Base-by-base conservation (phyloP, 2,329 filamentous ascomycete genomes). In the Trichophyton verrucosum region DNA sequence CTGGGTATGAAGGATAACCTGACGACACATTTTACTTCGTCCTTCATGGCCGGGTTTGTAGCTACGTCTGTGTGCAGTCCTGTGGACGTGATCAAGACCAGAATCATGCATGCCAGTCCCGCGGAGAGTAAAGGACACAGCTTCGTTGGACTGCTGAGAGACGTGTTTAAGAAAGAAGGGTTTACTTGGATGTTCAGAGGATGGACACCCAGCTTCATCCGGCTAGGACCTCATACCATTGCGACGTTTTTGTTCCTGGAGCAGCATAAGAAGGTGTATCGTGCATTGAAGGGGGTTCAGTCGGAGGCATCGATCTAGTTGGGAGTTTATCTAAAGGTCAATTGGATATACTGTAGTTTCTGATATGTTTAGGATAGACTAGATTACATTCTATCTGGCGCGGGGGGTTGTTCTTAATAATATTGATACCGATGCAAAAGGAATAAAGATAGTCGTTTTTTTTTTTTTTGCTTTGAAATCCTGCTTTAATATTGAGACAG, bases 61-160 rank as follows among this genome's bases (percentile, higher is more conserved):
- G 84, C 84, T 1, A 86, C 84, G 5, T 86, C 83, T 0, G 80
- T 85, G n/a, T 86, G 83, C 74, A 83, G 80, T 49, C 84, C 84
- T 0, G 82, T 86, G 13, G 84, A 86, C 62, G 84, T 86, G 49
- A 81, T 86, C 72, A 86, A 86, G 73, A 86, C 84, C 5, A 75
- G 82, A 8, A 78, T 86, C 53, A 86, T 86, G 84, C 82, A 77
- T 62, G 80, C 82, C 1, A 76, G 71, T 1, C 69, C 70, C 8
- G 67, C 70, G 0, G 73, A 77, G 60, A 68, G 69, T 40, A 77
- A 68, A 70, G 79, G 67, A 5, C 72, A 75, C 5, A 72, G 72
- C 42, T 71, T 86, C 3, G 64, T 78, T 3, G 71, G 72, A 42
- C 69, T 84, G 36, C 68, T 86, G 57, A 74, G 75, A 22, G 77